Conservation (phyloP, 805 yeast species). For the Kluyveromyces wickerhamii region DNA sequence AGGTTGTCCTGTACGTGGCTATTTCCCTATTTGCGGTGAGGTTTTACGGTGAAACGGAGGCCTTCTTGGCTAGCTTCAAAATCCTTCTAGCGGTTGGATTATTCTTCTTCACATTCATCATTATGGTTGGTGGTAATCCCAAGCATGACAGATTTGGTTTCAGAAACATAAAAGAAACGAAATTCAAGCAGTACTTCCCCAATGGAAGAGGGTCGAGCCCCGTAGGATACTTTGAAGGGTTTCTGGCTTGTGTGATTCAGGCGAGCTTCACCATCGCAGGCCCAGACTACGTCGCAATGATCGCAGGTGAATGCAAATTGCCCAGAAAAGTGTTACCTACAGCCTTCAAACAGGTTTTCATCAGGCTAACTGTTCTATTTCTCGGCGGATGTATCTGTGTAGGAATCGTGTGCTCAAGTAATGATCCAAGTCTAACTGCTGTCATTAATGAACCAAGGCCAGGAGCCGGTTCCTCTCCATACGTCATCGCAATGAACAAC, state of each 20-base stretch:
- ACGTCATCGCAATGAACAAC: slow-evolving; percentile 73
- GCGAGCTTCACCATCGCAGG: slow-evolving; percentile 81
- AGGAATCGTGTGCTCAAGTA: slow-evolving; percentile 66
- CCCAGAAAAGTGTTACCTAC: slow-evolving; percentile 69
- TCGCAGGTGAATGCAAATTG: slow-evolving; percentile 71
- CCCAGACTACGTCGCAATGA: slow-evolving; percentile 78
- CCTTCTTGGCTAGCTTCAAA: slow-evolving; percentile 69
- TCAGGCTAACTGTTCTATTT: slow-evolving; percentile 59
- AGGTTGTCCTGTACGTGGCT: slow-evolving; percentile 51
- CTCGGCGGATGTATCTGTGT: slow-evolving; percentile 70
- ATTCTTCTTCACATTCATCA: slow-evolving; percentile 63
- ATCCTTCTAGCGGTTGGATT: slow-evolving; percentile 68
- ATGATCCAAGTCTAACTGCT: slow-evolving; percentile 50
- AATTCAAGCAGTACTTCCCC: slow-evolving; percentile 48
- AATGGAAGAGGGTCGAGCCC: slow-evolving; percentile 35
- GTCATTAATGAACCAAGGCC: slow-evolving; percentile 57
- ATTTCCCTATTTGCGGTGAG: slow-evolving; percentile 68
- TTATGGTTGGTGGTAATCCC: slow-evolving; percentile 88
- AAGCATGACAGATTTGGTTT: slow-evolving; percentile 54
- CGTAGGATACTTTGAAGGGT: slow-evolving; percentile 64
- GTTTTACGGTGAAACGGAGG: slow-evolving; percentile 76
- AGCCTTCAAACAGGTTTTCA: slow-evolving; percentile 70
- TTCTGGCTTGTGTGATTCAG: slow-evolving; percentile 55
- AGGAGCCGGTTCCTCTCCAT: slow-evolving; percentile 76
- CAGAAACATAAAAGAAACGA: slow-evolving; percentile 45